A percentile compares a stretch with the other conserved stretches of the same genome.
Conservation (phyloP, 192 early-diverging fungal genomes). For the Coemansia guatemalensis region DNA sequence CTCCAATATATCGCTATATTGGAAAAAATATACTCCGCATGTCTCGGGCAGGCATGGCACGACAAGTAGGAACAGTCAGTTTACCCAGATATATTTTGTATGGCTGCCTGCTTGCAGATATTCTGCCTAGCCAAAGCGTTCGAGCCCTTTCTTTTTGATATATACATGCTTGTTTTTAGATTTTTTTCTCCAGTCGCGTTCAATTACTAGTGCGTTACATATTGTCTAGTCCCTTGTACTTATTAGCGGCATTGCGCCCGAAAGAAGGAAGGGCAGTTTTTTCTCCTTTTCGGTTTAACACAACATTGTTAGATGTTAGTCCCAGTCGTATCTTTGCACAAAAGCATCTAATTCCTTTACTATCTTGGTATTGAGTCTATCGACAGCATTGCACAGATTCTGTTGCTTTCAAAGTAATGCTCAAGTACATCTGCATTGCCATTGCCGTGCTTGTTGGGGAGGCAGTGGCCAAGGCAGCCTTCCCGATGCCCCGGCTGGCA, state of each 20-base stretch:
- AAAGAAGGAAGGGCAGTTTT: not conserved
- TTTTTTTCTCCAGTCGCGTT: not conserved
- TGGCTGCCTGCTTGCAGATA: not conserved
- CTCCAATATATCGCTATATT: not conserved
- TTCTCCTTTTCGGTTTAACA: not conserved
- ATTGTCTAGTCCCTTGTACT: slow-evolving; percentile 2
- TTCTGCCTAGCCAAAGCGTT: not conserved
- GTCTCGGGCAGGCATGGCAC: slow-evolving; percentile 27
- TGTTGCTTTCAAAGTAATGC: slow-evolving; percentile 12
- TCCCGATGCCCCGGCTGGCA: slow-evolving; percentile 45
- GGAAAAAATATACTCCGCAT: slow-evolving; percentile 18
- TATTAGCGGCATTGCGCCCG: slow-evolving; percentile 5
- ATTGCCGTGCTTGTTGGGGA: slow-evolving; percentile 22
- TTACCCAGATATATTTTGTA: not conserved
- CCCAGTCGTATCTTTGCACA: not conserved
- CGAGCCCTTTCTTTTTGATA: not conserved
- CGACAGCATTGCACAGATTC: not conserved
- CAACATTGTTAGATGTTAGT: not conserved
- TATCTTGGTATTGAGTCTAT: not conserved
- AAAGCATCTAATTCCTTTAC: not conserved
- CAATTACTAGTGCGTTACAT: slow-evolving; percentile 1
- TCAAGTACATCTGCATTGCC: slow-evolving; percentile 45
- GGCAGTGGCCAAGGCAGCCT: slow-evolving; percentile 29
- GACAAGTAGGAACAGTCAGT: slow-evolving; percentile 4
- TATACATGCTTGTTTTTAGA: not conserved